phyloP scores from a whole-genome alignment of 2,329 filamentous ascomycete genomes.

The Alternaria panax region DNA sequence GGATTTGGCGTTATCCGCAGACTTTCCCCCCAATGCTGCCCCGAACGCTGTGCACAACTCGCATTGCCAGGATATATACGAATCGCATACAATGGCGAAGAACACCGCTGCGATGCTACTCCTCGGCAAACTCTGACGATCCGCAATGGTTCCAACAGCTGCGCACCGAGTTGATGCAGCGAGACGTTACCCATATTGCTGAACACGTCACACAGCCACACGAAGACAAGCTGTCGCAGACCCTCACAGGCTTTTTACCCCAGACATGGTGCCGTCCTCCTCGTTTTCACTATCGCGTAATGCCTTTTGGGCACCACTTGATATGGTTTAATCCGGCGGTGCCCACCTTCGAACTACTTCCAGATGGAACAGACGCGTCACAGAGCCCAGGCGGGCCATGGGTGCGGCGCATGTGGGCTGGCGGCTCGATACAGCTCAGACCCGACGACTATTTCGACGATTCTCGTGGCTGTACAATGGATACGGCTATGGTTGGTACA shows the following conservation, averaged over 20 bases:
- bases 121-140: constrained; percentile 14
- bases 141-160: constrained; percentile 38
- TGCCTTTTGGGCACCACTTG: constrained; percentile 78
- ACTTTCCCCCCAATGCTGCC: constrained; percentile 27
- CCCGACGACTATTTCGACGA: constrained; percentile 13
- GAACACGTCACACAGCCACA: constrained; percentile 67
- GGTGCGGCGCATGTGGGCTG: constrained; percentile 85
- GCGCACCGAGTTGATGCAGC: constrained; percentile 53
- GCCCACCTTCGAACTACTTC: constrained; percentile 67
- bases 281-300: constrained; percentile 21
- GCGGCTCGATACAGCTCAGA: constrained; percentile 71
- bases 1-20: background rate
- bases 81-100: constrained; percentile 26
- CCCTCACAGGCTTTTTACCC: constrained; percentile 35
- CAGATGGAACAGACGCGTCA: constrained; percentile 83
- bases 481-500: constrained; percentile 36
- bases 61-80: constrained; percentile 14
- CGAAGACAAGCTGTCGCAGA: constrained; percentile 67
- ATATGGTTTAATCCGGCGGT: constrained; percentile 84
- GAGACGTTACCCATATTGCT: constrained; percentile 58
- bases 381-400: constrained; percentile 79
- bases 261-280: constrained; percentile 16
- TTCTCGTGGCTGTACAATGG: constrained; percentile 15
- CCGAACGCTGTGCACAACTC: constrained; percentile 23
- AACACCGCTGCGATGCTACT: constrained; percentile 22